Percentiles rank a stretch among this genome's conserved stretches.
Conservation (phyloP, 805 yeast genomes). For the Yarrowia sp. region DNA sequence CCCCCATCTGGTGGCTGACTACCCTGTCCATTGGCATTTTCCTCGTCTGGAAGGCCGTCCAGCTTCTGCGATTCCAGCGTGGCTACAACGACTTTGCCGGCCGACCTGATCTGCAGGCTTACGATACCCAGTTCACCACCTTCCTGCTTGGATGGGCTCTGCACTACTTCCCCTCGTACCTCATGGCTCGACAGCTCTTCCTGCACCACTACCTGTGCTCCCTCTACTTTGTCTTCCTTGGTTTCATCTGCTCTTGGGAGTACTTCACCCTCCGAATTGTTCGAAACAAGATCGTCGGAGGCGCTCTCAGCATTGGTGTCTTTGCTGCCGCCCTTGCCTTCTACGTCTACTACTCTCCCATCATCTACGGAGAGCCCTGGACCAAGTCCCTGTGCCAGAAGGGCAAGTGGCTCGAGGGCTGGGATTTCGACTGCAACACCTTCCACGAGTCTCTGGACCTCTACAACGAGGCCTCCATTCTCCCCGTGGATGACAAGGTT, state of each 20-base stretch:
- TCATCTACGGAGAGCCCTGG: constrained; percentile 81
- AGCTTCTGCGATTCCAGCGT: constrained; percentile 44
- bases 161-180: constrained; percentile 65
- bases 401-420: constrained; percentile 57
- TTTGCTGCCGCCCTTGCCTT: constrained; percentile 51
- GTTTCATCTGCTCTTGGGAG: constrained; percentile 59
- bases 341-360: constrained; percentile 63
- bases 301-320: constrained; percentile 49
- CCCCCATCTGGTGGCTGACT: constrained; percentile 53
- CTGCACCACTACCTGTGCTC: constrained; percentile 94
- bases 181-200: constrained; percentile 92
- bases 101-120: constrained; percentile 35
- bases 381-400: constrained; percentile 62
- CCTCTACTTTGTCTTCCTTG: constrained; percentile 78
- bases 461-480: constrained; percentile 33
- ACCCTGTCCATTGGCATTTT: constrained; percentile 38
- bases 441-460: constrained; percentile 42
- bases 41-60: constrained; percentile 34
- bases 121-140: constrained; percentile 43
- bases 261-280: constrained; percentile 34
- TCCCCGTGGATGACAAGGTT: constrained; percentile 20
- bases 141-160: constrained; percentile 69
- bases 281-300: constrained; percentile 47
- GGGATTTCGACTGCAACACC: constrained; percentile 86
- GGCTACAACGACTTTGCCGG: constrained; percentile 38